Evolutionary conservation across 192 early-diverging fungal species (phyloP).

Genomic region (Lobosporangium transversale): DNA sequence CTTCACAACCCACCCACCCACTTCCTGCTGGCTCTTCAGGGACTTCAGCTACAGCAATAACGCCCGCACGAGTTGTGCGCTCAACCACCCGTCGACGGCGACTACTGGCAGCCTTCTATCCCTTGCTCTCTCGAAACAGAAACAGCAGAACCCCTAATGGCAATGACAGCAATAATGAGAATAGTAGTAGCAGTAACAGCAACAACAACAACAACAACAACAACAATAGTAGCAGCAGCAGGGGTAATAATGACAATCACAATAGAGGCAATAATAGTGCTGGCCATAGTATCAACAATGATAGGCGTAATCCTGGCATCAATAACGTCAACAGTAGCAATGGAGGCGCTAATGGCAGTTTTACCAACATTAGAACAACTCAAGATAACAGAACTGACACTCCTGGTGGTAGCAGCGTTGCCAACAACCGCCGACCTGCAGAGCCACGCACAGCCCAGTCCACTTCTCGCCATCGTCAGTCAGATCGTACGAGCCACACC

Average conservation of each 20-base stretch:
- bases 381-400: constrained; percentile 10
- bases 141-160: neutral
- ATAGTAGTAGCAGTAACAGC: neutral
- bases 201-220: neutral
- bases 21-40: neutral
- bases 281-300: constrained; percentile 2
- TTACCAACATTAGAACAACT: constrained; percentile 6
- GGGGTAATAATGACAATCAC: neutral
- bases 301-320: neutral
- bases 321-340: neutral
- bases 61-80: constrained; percentile 8
- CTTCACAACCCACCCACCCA: neutral
- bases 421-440: neutral
- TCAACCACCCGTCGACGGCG: constrained; percentile 27
- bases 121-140: constrained; percentile 30
- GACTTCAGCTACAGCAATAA: neutral
- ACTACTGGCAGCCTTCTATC: constrained; percentile 21
- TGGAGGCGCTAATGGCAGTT: neutral
- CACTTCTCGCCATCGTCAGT: constrained; percentile 11
- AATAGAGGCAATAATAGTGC: constrained; percentile 16
- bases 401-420: neutral
- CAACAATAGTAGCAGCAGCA: neutral
- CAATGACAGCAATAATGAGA: neutral
- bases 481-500: neutral
- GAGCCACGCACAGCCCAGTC: constrained; percentile 1